Base-by-base conservation (phyloP, 305 asterid species). In the Fraxinus baroniana region DNA sequence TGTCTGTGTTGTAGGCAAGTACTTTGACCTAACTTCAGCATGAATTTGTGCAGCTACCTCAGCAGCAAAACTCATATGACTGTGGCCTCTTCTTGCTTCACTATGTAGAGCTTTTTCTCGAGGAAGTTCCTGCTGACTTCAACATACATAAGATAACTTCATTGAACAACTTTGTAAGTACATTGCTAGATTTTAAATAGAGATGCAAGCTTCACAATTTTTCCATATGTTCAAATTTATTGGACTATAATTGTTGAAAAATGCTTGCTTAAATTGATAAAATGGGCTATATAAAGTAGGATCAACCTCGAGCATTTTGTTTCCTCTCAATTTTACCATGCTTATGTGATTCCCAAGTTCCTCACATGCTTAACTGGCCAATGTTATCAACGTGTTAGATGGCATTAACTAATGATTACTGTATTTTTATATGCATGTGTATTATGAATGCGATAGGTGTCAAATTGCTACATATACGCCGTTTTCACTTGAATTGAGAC, bases 181-280 rank as follows among this genome's bases (percentile, higher is more conserved):
- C 77, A 72, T 44, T 28, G 26, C 35, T 76, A 74, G 76, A 5
- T 84, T 81, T 79, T 86, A 74, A 57, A 68, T 72, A 66, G 76
- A 83, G 74, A 76, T 39, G 52, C 46, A 30, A 75, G 32, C 76
- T 83, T 62, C 72, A 81, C 78, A 70, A 32, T 76, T 37, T 49
- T 75, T 17, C 49, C 33, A 60, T 66, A 76, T 26, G 57, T 33
- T 74, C 81, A 18, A 79, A 41, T 64, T 30, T 5, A 30, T 70
- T 70, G 75, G 75, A 70, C 20, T 12, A 30, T 8, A 15, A 28
- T 30, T 30, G 36, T 70, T 70, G 75, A 57, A 57, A 57, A 57
- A 57, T 7, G 28, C 12, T 18, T 18, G 3, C 28, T 18, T 57
- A 18, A 18, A 57, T 57, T 57, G 68, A 57, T 57, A 57, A n/a